Conservation (phyloP, 164 flowering plant genomes). For the Annona cherimola region DNA sequence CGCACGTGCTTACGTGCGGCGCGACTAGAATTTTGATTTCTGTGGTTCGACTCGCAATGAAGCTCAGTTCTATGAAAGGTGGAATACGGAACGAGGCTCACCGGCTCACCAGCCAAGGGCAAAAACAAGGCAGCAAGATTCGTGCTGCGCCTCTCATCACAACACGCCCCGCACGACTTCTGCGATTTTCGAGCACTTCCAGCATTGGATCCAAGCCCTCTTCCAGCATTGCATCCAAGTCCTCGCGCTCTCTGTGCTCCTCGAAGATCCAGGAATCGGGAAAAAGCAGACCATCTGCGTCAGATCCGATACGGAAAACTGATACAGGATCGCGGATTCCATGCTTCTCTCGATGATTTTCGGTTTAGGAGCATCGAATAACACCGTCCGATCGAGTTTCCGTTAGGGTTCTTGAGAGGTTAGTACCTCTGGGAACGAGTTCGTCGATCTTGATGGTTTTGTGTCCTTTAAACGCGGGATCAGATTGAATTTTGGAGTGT, state of each 20-base stretch:
- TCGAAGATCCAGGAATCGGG: neutral
- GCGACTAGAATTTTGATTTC: too few relatives aligned
- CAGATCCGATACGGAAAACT: neutral
- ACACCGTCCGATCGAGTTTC: neutral
- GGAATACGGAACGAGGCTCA: neutral
- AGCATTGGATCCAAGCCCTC: neutral
- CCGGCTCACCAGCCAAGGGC: conserved; percentile 15
- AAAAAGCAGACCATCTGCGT: conserved; percentile 2
- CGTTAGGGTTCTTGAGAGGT: conserved; percentile 9
- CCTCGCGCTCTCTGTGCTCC: conserved; percentile 2
- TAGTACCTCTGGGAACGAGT: neutral
- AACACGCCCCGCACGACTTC: conserved; percentile 9
- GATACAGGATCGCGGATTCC: conserved; percentile 4
- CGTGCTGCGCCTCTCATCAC: conserved; percentile 35
- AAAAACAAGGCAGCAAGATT: conserved; percentile 23
- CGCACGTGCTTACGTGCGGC: too few relatives aligned
- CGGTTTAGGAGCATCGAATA: conserved; percentile 36
- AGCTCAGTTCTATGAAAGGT: neutral
- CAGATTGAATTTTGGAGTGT: too few relatives aligned
- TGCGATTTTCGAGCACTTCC: conserved; percentile 13
- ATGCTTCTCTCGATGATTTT: conserved; percentile 20
- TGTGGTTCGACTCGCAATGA: too few relatives aligned
- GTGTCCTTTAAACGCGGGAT: neutral
- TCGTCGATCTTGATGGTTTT: neutral
- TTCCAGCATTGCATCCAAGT: neutral